These are phyloP conservation scores for Leucocoprinus leucothites DNA, from an alignment of 768 basidiomycete genomes.

Conservation along the genomic window DNA sequence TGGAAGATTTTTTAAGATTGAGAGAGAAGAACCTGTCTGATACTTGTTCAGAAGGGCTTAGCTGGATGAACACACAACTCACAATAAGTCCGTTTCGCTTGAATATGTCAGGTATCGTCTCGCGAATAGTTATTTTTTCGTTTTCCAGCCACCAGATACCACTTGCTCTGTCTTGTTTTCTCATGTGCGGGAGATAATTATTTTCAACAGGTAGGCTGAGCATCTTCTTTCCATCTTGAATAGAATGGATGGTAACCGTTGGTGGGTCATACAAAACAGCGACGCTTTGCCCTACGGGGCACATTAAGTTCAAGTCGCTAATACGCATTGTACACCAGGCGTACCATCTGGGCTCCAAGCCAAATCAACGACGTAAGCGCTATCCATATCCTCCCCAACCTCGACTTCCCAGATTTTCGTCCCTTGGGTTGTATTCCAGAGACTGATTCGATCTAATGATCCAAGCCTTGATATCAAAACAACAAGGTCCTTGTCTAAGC, in stretches of 20 bases:
- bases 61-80: conserved; percentile 19
- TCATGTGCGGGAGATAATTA: conserved; percentile 23
- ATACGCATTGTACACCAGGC: conserved; percentile 5
- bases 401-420: conserved; percentile 82
- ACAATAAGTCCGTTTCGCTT: conserved; percentile 65
- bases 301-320: not conserved
- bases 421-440: conserved; percentile 78
- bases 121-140: conserved; percentile 25
- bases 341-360: conserved; percentile 85
- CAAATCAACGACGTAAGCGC: conserved; percentile 53
- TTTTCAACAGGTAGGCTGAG: conserved; percentile 34
- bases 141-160: conserved; percentile 76
- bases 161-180: conserved; percentile 18
- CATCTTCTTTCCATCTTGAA: conserved; percentile 69
- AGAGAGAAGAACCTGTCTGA: conserved; percentile 80
- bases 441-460: conserved; percentile 63
- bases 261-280: conserved; percentile 71
- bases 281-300: conserved; percentile 56
- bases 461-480: conserved; percentile 65
- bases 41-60: not conserved
- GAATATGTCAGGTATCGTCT: conserved; percentile 73
- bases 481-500: conserved; percentile 83
- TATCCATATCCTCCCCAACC: conserved; percentile 44
- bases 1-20: conserved; percentile 65
- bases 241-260: conserved; percentile 66